Percentiles rank a stretch among this genome's conserved stretches.
phyloP scores from a whole-genome alignment of 2,329 filamentous ascomycete genomes.

The Thelonectria rubi region DNA sequence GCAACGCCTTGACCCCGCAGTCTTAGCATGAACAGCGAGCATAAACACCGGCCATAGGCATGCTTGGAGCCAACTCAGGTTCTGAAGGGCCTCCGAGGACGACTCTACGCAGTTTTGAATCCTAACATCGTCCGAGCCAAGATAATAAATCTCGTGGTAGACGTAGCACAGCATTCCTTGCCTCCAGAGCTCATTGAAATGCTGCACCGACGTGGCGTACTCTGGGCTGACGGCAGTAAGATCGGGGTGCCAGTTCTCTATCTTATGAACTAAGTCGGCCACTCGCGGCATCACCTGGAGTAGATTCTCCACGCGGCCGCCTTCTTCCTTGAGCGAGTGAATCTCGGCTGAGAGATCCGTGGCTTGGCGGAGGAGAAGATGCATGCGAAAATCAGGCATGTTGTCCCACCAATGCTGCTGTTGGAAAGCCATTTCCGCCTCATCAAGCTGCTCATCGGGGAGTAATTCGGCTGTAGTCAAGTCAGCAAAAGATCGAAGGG shows the following conservation, averaged over 20 bases:
- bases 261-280: background rate
- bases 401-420: constrained; percentile 9
- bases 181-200: constrained; percentile 7
- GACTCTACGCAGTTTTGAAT: constrained; percentile 5
- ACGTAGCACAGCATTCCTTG: constrained; percentile 13
- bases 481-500: too few species aligned
- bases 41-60: constrained; percentile 10
- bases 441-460: background rate
- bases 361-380: constrained; percentile 13
- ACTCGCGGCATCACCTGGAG: constrained; percentile 1
- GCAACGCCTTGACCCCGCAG: background rate
- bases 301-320: background rate
- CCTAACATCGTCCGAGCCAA: background rate
- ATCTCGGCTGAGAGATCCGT: constrained; percentile 1
- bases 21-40: background rate
- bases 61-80: constrained; percentile 8
- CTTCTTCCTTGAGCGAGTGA: background rate
- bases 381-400: constrained; percentile 5
- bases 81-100: background rate
- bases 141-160: constrained; percentile 9
- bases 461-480: background rate
- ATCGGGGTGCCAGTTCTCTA: constrained; percentile 11
- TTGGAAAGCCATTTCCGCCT: background rate
- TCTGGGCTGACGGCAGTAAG: background rate
- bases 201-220: background rate